Evolutionary conservation across 768 basidiomycete species (phyloP).

Genomic region (Lactarius trivialis): DNA sequence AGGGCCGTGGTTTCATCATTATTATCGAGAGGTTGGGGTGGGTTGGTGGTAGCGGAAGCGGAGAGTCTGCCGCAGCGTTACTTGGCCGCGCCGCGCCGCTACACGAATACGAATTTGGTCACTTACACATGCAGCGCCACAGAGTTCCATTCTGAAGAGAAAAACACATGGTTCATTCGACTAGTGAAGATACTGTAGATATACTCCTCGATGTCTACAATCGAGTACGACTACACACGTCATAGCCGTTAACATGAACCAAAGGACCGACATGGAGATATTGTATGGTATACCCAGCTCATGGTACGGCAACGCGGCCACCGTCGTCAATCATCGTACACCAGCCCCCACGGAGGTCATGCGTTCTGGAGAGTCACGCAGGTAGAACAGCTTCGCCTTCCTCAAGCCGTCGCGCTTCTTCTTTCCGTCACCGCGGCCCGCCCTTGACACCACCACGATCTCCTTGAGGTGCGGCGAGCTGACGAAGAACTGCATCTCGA

Average conservation of each 20-base stretch:
- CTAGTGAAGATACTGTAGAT: background rate
- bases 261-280: background rate
- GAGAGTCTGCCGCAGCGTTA: background rate
- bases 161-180: background rate
- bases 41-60: background rate
- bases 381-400: slow-evolving; percentile 77
- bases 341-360: slow-evolving; percentile 68
- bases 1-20: slow-evolving; percentile 48
- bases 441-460: slow-evolving; percentile 57
- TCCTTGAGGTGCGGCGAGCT: slow-evolving; percentile 83
- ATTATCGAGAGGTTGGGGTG: slow-evolving; percentile 25
- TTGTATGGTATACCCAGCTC: background rate
- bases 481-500: slow-evolving; percentile 89
- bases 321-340: slow-evolving; percentile 25
- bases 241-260: background rate
- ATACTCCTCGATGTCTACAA: background rate
- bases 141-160: background rate
- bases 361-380: slow-evolving; percentile 77
- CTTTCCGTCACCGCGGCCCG: slow-evolving; percentile 4
- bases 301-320: background rate
- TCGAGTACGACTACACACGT: background rate
- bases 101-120: background rate
- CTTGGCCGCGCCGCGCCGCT: background rate
- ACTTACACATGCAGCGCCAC: background rate
- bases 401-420: slow-evolving; percentile 45